Conservation (phyloP, 1,284 basidiomycete species). For the Bondarzewia mesenterica region DNA sequence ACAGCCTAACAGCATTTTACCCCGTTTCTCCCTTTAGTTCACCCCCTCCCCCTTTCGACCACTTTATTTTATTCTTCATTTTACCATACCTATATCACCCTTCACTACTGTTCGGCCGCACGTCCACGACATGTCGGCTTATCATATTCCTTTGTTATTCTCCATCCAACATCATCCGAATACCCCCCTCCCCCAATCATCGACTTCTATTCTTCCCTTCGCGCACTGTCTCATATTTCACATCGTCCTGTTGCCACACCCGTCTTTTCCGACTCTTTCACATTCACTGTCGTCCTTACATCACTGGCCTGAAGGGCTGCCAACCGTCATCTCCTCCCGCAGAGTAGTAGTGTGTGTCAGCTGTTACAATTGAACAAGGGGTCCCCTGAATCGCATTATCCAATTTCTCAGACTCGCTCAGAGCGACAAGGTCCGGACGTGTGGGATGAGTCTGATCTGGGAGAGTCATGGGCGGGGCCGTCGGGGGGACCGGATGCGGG, state of each 20-base stretch:
- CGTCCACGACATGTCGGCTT: slow-evolving; percentile 19
- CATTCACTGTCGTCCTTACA: slow-evolving; percentile 30
- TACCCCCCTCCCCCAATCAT: slow-evolving; percentile 20
- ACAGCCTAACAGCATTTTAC: slow-evolving; percentile 26
- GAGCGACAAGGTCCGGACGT: too few relatives aligned
- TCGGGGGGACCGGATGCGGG: too few relatives aligned
- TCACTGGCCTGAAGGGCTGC: slow-evolving; percentile 18
- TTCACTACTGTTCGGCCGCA: slow-evolving; percentile 20
- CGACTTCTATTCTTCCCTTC: slow-evolving; percentile 18
- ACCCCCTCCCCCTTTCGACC: slow-evolving; percentile 19
- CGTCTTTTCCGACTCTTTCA: slow-evolving; percentile 17
- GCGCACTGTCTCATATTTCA: slow-evolving; percentile 27
- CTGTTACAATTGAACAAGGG: slow-evolving; percentile 15
- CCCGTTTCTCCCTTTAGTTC: slow-evolving; percentile 13
- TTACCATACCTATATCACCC: slow-evolving; percentile 41
- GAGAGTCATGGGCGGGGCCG: too few relatives aligned
- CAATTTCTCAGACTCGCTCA: background rate
- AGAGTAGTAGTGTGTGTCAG: slow-evolving; percentile 7
- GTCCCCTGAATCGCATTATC: slow-evolving; percentile 12
- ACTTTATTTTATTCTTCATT: slow-evolving; percentile 70
- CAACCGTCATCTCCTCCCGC: slow-evolving; percentile 11
- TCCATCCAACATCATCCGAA: slow-evolving; percentile 22
- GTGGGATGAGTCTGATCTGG: too few relatives aligned
- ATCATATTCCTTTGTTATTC: slow-evolving; percentile 19
- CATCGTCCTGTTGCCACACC: slow-evolving; percentile 45